Conservation (phyloP, 805 yeast genomes). For the Cyberlindnera maclurae region DNA sequence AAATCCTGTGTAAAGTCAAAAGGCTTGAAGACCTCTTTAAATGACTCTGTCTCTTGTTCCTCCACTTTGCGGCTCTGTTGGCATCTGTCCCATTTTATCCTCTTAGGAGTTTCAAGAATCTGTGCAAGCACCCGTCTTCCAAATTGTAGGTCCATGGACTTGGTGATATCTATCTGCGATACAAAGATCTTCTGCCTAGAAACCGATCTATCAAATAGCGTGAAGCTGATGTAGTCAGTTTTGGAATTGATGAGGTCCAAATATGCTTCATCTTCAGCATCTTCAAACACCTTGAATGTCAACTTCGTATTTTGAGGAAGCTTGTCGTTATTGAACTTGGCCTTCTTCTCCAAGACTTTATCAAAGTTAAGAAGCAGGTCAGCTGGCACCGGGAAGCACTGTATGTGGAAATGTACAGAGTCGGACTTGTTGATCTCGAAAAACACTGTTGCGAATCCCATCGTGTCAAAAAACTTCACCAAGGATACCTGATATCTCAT, state of each 20-base stretch:
- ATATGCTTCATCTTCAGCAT: constrained; percentile 22
- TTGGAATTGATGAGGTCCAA: constrained; percentile 23
- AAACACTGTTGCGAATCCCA: constrained; percentile 45
- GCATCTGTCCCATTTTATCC: constrained; percentile 75
- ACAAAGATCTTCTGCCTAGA: constrained; percentile 26
- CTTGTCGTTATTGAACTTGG: constrained; percentile 40
- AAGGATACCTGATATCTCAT: constrained; percentile 40
- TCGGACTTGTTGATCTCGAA: constrained; percentile 62
- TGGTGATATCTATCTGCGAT: constrained; percentile 24
- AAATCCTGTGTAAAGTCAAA: constrained; percentile 42
- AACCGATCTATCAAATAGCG: constrained; percentile 28
- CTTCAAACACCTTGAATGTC: constrained; percentile 31
- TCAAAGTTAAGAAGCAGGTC: constrained; percentile 37
- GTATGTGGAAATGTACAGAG: constrained; percentile 72
- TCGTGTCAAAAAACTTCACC: constrained; percentile 35
- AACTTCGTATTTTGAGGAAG: constrained; percentile 36
- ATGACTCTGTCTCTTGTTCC: constrained; percentile 50
- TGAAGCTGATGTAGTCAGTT: constrained; percentile 25
- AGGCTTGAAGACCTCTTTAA: constrained; percentile 46
- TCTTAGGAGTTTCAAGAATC: constrained; percentile 50
- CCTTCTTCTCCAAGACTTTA: constrained; percentile 37
- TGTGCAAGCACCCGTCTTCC: constrained; percentile 75
- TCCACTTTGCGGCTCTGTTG: constrained; percentile 59
- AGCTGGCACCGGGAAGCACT: constrained; percentile 63
- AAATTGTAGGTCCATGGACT: constrained; percentile 66